Evolutionary conservation across 2,329 filamentous ascomycete genomes (phyloP), one percentile per base, ranked within the genome.

Genomic region (Juglanconis oblonga): DNA sequence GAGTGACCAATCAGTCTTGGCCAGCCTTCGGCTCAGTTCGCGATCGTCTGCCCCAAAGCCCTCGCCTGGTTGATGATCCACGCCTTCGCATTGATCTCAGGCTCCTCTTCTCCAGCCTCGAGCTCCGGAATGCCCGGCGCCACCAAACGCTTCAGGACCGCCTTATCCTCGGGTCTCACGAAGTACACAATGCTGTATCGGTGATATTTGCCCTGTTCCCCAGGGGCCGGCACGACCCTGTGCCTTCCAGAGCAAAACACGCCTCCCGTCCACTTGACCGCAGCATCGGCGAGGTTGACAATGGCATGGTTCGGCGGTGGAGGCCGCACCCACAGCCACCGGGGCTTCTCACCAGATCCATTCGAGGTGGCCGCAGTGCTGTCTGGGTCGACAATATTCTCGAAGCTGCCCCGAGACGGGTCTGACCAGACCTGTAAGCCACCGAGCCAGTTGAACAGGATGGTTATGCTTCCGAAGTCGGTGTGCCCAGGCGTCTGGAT

Each of bases 371-470:
- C 57, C 5, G 48, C 53, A 11, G 48, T 35, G 57, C 49, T 52
- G 31, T 57, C 50, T 32, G 61, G 61, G 33, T 62, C 61, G n/a
- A 62, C 33, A 5, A 62, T 31, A n/a, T 62, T 62, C 14, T 50
- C 53, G 31, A 62, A 62, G 49, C 32, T 14, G 29, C 57, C 61
- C 14, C 61, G 51, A 11, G 61, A 56, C 8, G 61, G 57, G 35
- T 62, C 61, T 2, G 61, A 62, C 61, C 61, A 62, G 7, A 77
- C 70, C 58, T 77, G 75, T 35, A 77, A 64, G 2, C 74, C 74
- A 2, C 74, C 73, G 1, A 76, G 67, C 45, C 68, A 68, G 53
- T 75, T 77, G 62, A 76, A 76, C 10, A 77, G 67, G 6, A 76
- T 64, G 1, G 73, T 76, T n/a, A 77, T 59, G 50, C 65, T 70